These are phyloP conservation scores for Chlorella vulgaris DNA, from an alignment of 139 green algal species.

Conservation along the genomic window DNA sequence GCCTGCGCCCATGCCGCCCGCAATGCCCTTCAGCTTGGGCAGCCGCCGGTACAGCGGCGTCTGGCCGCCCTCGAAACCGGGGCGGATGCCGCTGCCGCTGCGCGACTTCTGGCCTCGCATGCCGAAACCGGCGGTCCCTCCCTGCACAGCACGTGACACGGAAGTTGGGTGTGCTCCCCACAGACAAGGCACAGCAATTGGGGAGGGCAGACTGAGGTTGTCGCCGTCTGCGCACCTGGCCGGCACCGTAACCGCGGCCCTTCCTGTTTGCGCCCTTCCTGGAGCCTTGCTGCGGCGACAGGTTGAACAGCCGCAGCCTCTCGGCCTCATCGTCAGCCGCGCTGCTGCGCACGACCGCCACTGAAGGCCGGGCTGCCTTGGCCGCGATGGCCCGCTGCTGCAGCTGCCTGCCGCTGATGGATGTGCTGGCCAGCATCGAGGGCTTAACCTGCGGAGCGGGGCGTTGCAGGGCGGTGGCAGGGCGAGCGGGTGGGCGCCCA, in stretches of 20 bases:
- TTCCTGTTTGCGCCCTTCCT: conserved; percentile 81
- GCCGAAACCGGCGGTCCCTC: conserved; percentile 92
- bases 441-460: conserved; percentile 19
- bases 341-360: conserved; percentile 8
- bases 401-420: conserved; percentile 40
- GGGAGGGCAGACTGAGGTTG: no score
- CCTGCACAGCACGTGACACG: conserved; percentile 72
- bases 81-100: conserved; percentile 76
- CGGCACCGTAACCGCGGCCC: conserved; percentile 90
- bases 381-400: conserved; percentile 8
- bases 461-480: not conserved
- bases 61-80: conserved; percentile 98
- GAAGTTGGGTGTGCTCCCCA: no score
- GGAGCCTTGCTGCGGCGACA: conserved; percentile 85
- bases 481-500: not conserved
- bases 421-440: not conserved
- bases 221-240: no score
- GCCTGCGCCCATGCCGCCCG: conserved; percentile 92
- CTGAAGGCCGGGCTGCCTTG: conserved; percentile 14
- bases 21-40: conserved; percentile 98
- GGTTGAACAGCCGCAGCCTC: conserved; percentile 83
- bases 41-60: conserved; percentile 95
- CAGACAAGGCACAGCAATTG: no score
- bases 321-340: conserved; percentile 27
- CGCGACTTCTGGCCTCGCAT: conserved; percentile 97